These are phyloP conservation scores for Tillandsia leiboldiana DNA, from an alignment of 176 grass and related monocot species.

Conservation along the genomic window DNA sequence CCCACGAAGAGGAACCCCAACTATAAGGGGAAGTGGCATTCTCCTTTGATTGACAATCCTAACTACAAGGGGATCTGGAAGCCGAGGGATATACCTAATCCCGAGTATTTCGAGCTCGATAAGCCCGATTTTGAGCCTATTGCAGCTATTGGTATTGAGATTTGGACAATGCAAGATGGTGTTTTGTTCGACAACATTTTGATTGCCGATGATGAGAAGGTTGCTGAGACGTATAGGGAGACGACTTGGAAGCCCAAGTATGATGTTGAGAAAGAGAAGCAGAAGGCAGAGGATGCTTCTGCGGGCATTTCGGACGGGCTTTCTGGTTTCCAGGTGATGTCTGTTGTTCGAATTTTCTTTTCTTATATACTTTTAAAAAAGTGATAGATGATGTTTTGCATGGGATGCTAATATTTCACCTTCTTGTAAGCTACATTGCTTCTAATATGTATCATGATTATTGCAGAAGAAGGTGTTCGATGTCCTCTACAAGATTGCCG, in stretches of 20 bases:
- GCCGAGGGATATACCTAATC: constrained; percentile 88
- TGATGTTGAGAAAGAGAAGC: constrained; percentile 88
- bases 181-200: constrained; percentile 91
- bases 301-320: constrained; percentile 31
- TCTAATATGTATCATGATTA: constrained; percentile 17
- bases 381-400: neutral
- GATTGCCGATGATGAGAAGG: constrained; percentile 75
- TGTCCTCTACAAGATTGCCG: constrained; percentile 64
- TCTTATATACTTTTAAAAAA: neutral
- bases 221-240: constrained; percentile 55
- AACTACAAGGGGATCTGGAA: constrained; percentile 98
- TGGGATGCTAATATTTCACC: neutral
- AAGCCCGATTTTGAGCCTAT: constrained; percentile 74
- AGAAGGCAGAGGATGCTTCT: constrained; percentile 59
- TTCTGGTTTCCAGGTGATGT: constrained; percentile 64
- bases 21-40: constrained; percentile 97
- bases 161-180: constrained; percentile 99
- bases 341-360: neutral
- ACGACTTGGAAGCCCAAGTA: constrained; percentile 90
- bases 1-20: constrained; percentile 86
- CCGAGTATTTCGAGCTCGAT: constrained; percentile 86
- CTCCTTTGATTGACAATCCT: constrained; percentile 84
- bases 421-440: neutral
- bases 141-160: constrained; percentile 86
- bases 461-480: constrained; percentile 92